These are phyloP conservation scores for Thalassiosira livingstoniorum DNA, from an alignment of 352 stramenopile genomes.

Conservation along the genomic window DNA sequence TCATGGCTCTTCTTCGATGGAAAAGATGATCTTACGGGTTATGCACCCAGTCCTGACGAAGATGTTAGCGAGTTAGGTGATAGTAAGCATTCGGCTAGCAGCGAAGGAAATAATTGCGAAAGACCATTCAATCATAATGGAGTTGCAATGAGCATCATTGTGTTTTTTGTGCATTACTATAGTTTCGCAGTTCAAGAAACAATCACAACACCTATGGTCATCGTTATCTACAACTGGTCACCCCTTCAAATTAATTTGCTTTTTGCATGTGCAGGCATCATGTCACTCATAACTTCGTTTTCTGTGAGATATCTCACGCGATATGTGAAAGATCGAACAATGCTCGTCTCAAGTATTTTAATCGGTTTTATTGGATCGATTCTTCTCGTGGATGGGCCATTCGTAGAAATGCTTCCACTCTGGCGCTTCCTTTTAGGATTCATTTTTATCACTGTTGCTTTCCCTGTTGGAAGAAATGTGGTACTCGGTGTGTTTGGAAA, in stretches of 20 bases:
- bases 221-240: slow-evolving; percentile 53
- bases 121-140: slow-evolving; percentile 54
- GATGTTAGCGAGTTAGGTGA: slow-evolving; percentile 4
- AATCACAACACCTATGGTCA: slow-evolving; percentile 61
- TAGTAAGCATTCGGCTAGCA: slow-evolving; percentile 18
- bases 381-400: slow-evolving; percentile 55
- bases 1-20: slow-evolving; percentile 55
- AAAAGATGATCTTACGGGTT: slow-evolving; percentile 45
- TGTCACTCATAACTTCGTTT: slow-evolving; percentile 61
- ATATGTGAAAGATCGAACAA: slow-evolving; percentile 48
- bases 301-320: slow-evolving; percentile 47
- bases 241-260: slow-evolving; percentile 57
- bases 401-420: slow-evolving; percentile 38
- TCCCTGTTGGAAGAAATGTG: slow-evolving; percentile 67
- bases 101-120: not conserved
- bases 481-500: slow-evolving; percentile 60
- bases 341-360: slow-evolving; percentile 62
- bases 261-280: slow-evolving; percentile 51
- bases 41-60: slow-evolving; percentile 5
- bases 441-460: slow-evolving; percentile 61
- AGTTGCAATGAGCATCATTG: slow-evolving; percentile 50
- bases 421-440: slow-evolving; percentile 66
- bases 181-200: slow-evolving; percentile 71
- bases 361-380: slow-evolving; percentile 61
- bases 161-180: slow-evolving; percentile 71